phyloP scores from a whole-genome alignment of 176 grass and related monocot genomes.

The barley (Hordeum vulgare) region MorexV3_pseudomolecules_assembly NC_058519.1:205583377-205583876 shows the following conservation, averaged over 20 bases:
- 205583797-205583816: slow-evolving; percentile 90
- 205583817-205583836: slow-evolving; percentile 90
- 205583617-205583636: slow-evolving; percentile 49
- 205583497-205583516: slow-evolving; percentile 88
- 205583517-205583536: slow-evolving; percentile 62
- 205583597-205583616: slow-evolving; percentile 97
- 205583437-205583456: slow-evolving; percentile 66
- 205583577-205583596: slow-evolving; percentile 97
- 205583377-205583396: neutral
- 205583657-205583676: neutral
- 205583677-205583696: neutral
- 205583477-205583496: slow-evolving; percentile 69
- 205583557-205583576: slow-evolving; percentile 89
- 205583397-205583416: slow-evolving; percentile 49
- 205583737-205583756: slow-evolving; percentile 61
- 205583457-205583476: slow-evolving; percentile 54
- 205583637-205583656: slow-evolving; percentile 11
- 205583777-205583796: slow-evolving; percentile 95
- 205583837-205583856: slow-evolving; percentile 99
- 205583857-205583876: slow-evolving; percentile 97
- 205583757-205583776: slow-evolving; percentile 97
- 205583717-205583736: slow-evolving; percentile 1
- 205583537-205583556: slow-evolving; percentile 89
- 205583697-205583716: slow-evolving; percentile 6
- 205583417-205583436: slow-evolving; percentile 56